Evolutionary conservation across 176 grass and related monocot genomes (phyloP).

Genomic region (Musa schizocarpa): DNA sequence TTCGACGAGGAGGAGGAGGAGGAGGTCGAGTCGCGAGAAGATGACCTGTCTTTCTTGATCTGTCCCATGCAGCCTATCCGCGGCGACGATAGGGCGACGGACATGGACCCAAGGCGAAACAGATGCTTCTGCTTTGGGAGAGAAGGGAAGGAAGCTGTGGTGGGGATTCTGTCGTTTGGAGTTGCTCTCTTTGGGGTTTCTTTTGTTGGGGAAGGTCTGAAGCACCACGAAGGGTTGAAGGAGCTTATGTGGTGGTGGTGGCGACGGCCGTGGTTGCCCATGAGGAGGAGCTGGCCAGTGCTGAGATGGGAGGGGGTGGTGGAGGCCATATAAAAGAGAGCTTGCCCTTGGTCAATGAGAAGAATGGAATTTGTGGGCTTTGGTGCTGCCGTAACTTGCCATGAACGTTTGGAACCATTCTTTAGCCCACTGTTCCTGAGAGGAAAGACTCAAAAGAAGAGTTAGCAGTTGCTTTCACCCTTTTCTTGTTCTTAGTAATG

Average conservation of each 20-base stretch:
- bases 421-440: too few species aligned
- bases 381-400: too few species aligned
- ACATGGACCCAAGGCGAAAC: not conserved
- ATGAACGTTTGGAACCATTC: too few species aligned
- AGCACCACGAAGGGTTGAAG: constrained; percentile 9
- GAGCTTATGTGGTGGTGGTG: not conserved
- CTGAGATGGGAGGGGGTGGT: too few species aligned
- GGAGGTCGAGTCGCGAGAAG: not conserved
- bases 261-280: not conserved
- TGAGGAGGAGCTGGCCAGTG: not conserved
- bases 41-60: not conserved
- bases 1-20: not conserved
- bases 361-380: too few species aligned
- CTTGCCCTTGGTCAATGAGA: too few species aligned
- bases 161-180: not conserved
- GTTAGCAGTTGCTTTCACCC: too few species aligned
- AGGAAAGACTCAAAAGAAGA: too few species aligned
- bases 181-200: not conserved
- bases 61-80: not conserved
- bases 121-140: not conserved
- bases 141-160: not conserved
- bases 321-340: too few species aligned
- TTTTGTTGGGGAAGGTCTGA: not conserved
- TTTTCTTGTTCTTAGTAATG: too few species aligned
- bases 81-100: not conserved